These are phyloP conservation scores for Neurospora hispaniola DNA, from an alignment of 495 filamentous ascomycete species.

Conservation along the genomic window DNA sequence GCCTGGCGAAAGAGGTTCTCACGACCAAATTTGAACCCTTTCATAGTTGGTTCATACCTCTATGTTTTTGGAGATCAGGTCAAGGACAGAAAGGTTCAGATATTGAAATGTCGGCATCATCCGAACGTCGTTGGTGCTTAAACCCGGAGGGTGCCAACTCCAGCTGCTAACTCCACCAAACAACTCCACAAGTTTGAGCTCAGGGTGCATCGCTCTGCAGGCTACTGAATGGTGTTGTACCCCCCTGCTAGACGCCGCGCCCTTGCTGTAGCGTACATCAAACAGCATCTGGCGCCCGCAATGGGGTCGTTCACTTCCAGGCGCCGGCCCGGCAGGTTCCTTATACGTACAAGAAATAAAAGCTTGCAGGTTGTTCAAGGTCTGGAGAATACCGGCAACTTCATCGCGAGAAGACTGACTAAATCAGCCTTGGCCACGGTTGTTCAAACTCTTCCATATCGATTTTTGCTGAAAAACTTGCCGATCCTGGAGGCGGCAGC, in stretches of 20 bases:
- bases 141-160: not conserved
- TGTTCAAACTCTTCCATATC: not conserved
- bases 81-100: not conserved
- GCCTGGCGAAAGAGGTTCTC: not conserved
- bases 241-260: not conserved
- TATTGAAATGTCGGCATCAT: not conserved
- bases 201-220: not conserved
- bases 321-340: not conserved
- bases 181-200: not conserved
- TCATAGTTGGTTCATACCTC: not conserved
- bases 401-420: not conserved
- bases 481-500: not conserved
- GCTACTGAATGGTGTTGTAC: not conserved
- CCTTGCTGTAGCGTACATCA: not conserved
- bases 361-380: too few species aligned
- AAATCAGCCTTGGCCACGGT: not conserved
- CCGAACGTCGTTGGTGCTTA: not conserved
- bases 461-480: not conserved
- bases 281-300: not conserved
- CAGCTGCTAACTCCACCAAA: not conserved
- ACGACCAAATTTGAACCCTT: not conserved
- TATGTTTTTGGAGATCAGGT: not conserved
- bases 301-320: not conserved
- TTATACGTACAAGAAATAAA: not conserved
- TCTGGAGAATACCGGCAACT: not conserved